Percentiles rank a stretch among this genome's conserved stretches.
Evolutionary conservation across 306 rosid genomes (phyloP).

Genomic region (Cicer bijugum): DNA sequence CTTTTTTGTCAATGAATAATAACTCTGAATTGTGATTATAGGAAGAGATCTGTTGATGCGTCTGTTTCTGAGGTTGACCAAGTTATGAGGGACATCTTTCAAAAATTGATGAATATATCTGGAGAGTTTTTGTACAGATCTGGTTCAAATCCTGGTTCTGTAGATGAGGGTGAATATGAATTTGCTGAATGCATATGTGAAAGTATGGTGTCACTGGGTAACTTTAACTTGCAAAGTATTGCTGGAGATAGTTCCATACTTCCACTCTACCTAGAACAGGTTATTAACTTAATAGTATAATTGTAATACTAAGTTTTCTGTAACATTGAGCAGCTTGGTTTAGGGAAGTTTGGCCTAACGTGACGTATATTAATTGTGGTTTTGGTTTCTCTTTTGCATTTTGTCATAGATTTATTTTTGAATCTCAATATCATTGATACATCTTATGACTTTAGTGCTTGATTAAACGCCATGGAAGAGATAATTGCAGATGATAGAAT

Average conservation of each 20-base stretch:
- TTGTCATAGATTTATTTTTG: conserved; percentile 40
- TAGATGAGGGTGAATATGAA: conserved; percentile 79
- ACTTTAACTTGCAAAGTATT: conserved; percentile 81
- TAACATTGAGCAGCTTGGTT: conserved; percentile 35
- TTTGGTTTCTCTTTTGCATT: conserved; percentile 36
- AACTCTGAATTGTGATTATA: conserved; percentile 49
- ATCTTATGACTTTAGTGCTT: conserved; percentile 19
- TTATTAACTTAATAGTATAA: conserved; percentile 41
- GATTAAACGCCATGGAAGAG: neutral
- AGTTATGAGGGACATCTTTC: conserved; percentile 73
- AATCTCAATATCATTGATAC: conserved; percentile 22
- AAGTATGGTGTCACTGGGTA: conserved; percentile 85
- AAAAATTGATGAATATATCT: conserved; percentile 75
- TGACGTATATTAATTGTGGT: conserved; percentile 25
- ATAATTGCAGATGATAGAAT: conserved; percentile 19
- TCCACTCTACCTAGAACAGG: conserved; percentile 80
- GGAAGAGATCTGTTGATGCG: conserved; percentile 79
- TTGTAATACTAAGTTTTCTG: neutral
- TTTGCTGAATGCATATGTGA: conserved; percentile 86
- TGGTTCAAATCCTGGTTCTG: conserved; percentile 53
- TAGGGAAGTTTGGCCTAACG: conserved; percentile 13
- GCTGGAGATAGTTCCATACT: conserved; percentile 64
- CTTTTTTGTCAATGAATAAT: conserved; percentile 24
- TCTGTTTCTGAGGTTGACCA: conserved; percentile 76
- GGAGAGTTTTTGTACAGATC: conserved; percentile 73